Evolutionary conservation across 768 basidiomycete genomes (phyloP).

Genomic region (Lyophyllum shimeji): DNA sequence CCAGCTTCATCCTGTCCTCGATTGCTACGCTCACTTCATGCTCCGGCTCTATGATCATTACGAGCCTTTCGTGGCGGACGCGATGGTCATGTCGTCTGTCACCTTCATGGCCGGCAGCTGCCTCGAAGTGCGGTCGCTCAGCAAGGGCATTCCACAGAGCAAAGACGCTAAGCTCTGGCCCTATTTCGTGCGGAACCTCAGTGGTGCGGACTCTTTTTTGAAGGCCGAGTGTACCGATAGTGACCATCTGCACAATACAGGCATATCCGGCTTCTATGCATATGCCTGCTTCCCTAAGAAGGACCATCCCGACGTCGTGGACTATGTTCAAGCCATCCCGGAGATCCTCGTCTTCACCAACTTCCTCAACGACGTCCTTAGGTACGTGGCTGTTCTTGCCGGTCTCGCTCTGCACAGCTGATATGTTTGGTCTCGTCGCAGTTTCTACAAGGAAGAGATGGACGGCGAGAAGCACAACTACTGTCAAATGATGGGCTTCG

Average conservation of each 20-base stretch:
- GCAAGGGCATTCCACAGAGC: conserved; percentile 1
- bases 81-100: conserved; percentile 10
- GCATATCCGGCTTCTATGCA: conserved; percentile 6
- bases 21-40: conserved; percentile 8
- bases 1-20: conserved; percentile 10
- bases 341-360: conserved; percentile 11
- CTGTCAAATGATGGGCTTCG: conserved; percentile 6
- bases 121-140: conserved; percentile 9
- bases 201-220: neutral
- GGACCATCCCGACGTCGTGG: conserved; percentile 8
- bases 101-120: conserved; percentile 12
- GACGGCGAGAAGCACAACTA: conserved; percentile 13
- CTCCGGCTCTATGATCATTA: conserved; percentile 10
- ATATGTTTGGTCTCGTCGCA: neutral
- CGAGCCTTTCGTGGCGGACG: conserved; percentile 9
- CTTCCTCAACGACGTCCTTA: conserved; percentile 12
- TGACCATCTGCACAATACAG: neutral
- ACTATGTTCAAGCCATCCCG: conserved; percentile 9
- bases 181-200: conserved; percentile 7
- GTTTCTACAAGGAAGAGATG: conserved; percentile 14
- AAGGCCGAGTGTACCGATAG: neutral
- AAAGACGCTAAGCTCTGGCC: conserved; percentile 11
- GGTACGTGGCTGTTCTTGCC: neutral
- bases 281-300: conserved; percentile 13
- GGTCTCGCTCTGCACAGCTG: too few relatives aligned